phyloP scores from a whole-genome alignment of 108 stramenopile species.

The Fragilaria crotonensis region DNA sequence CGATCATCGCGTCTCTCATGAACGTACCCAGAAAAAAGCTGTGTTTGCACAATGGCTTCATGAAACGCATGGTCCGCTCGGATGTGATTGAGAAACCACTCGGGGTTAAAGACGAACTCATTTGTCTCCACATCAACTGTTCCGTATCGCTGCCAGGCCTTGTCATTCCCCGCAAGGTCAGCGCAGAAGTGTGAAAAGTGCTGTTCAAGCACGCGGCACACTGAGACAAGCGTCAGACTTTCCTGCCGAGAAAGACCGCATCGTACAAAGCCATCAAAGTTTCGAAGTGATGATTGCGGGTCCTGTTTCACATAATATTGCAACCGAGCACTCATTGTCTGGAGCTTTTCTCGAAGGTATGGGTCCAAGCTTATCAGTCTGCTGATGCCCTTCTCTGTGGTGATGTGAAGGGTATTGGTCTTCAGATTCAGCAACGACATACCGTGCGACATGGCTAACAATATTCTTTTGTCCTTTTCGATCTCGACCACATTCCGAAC shows the following conservation, averaged over 20 bases:
- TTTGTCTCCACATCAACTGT: neutral
- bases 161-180: neutral
- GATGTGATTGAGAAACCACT: neutral
- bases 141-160: neutral
- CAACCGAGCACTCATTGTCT: neutral
- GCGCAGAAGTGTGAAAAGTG: neutral
- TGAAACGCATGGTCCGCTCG: neutral
- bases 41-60: constrained; percentile 1
- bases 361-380: neutral
- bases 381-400: neutral
- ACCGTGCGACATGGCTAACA: neutral
- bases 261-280: neutral
- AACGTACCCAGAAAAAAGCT: neutral
- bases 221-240: neutral
- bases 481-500: neutral
- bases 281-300: neutral
- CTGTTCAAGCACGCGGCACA: neutral
- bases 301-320: neutral
- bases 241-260: neutral
- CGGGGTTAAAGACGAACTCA: neutral
- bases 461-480: neutral
- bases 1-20: neutral
- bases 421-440: neutral
- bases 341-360: neutral
- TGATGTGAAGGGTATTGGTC: neutral